A percentile compares a stretch with the other conserved stretches of the same genome.
phyloP scores from a whole-genome alignment of 345 rosid genomes.

The Eucalyptus leucophloia region DNA sequence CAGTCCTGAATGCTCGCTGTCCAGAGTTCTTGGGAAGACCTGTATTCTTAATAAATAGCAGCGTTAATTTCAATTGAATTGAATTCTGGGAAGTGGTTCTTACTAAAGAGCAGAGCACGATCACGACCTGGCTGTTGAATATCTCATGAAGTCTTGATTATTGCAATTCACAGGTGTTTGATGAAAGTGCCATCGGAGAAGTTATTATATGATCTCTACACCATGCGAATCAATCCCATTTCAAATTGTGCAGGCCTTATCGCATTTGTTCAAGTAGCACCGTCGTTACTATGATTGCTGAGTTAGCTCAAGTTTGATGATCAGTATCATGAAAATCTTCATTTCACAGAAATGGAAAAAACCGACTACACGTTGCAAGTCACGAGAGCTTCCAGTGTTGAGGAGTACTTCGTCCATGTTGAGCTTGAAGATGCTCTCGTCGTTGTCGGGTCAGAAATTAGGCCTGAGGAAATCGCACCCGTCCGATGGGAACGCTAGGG shows the following conservation, averaged over 20 bases:
- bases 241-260: neutral
- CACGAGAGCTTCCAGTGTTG: neutral
- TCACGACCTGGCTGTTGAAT: neutral
- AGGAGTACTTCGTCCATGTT: neutral
- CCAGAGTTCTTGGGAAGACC: neutral
- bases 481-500: too few species aligned
- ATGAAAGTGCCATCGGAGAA: neutral
- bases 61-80: neutral
- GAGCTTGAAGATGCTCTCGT: neutral
- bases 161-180: neutral
- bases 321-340: neutral
- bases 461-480: neutral
- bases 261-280: neutral
- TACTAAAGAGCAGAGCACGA: neutral
- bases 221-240: neutral
- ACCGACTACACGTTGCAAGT: neutral
- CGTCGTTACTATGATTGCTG: neutral
- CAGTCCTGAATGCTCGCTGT: neutral
- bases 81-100: neutral
- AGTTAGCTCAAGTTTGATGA: neutral
- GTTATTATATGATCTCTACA: neutral
- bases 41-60: neutral
- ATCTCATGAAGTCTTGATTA: neutral
- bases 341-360: neutral
- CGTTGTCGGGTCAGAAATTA: neutral